phyloP scores from a whole-genome alignment of 495 filamentous ascomycete genomes.

The Bacidia gigantensis region DNA sequence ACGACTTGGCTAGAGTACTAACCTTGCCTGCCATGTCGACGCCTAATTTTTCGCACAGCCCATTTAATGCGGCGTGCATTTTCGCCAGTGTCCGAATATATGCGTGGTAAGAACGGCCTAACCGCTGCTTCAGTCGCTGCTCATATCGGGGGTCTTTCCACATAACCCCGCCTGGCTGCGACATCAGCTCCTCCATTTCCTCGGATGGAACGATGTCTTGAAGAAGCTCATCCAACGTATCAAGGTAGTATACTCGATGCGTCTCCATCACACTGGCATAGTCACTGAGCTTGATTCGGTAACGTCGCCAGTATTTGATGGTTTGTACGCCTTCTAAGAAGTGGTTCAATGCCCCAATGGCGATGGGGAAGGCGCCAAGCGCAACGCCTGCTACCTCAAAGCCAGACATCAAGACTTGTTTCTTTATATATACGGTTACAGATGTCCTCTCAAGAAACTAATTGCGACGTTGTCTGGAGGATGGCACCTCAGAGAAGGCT shows the following conservation, averaged over 20 bases:
- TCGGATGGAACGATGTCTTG: slow-evolving; percentile 5
- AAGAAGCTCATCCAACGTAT: slow-evolving; percentile 20
- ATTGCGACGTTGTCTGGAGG: neutral
- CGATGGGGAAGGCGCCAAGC: slow-evolving; percentile 21
- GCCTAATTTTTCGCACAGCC: slow-evolving; percentile 16
- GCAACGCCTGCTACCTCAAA: slow-evolving; percentile 18
- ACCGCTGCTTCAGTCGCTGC: slow-evolving; percentile 11
- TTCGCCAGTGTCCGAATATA: slow-evolving; percentile 13
- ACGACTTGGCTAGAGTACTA: neutral
- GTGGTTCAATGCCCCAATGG: slow-evolving; percentile 17
- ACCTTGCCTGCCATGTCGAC: slow-evolving; percentile 11
- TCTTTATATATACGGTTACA: neutral
- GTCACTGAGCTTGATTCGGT: slow-evolving; percentile 11
- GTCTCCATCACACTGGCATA: slow-evolving; percentile 4
- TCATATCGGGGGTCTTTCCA: slow-evolving; percentile 17
- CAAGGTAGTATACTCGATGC: slow-evolving; percentile 12
- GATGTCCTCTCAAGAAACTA: neutral
- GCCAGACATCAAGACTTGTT: slow-evolving; percentile 6
- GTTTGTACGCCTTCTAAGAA: slow-evolving; percentile 16
- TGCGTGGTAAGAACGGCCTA: slow-evolving; percentile 13
- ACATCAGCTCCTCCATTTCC: slow-evolving; percentile 16
- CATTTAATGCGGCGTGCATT: slow-evolving; percentile 9
- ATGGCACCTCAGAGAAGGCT: neutral
- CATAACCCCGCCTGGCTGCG: slow-evolving; percentile 7
- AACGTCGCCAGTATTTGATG: slow-evolving; percentile 8